Percentiles rank a stretch among this genome's conserved stretches.
These are phyloP conservation scores for Myxozyma geophila DNA, from an alignment of 805 yeast genomes.

Conservation along the genomic window DNA sequence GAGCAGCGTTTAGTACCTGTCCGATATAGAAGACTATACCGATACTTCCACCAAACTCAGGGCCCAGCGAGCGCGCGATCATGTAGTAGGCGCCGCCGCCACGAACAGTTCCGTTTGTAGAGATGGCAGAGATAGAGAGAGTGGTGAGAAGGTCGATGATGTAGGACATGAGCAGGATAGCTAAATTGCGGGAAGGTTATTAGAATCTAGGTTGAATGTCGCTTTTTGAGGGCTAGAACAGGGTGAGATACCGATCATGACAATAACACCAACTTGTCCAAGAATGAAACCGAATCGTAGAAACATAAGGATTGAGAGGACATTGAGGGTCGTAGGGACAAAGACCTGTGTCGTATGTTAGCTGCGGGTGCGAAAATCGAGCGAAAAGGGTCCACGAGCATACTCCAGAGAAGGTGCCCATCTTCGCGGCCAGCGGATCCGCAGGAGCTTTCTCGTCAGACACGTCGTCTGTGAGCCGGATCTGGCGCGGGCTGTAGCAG, in stretches of 20 bases:
- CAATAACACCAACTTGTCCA: slow-evolving; percentile 91
- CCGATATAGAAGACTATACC: slow-evolving; percentile 95
- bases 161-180: slow-evolving; percentile 66
- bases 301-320: slow-evolving; percentile 91
- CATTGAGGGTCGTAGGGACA: slow-evolving; percentile 90
- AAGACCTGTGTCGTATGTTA: slow-evolving; percentile 48
- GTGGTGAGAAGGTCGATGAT: slow-evolving; percentile 83
- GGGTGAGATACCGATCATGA: slow-evolving; percentile 57
- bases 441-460: slow-evolving; percentile 21
- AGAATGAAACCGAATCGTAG: slow-evolving; percentile 92
- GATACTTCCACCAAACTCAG: slow-evolving; percentile 97
- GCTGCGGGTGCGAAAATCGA: neutral
- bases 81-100: slow-evolving; percentile 99
- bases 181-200: slow-evolving; percentile 6
- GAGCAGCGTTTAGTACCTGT: slow-evolving; percentile 83
- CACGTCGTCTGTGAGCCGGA: neutral
- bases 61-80: slow-evolving; percentile 94
- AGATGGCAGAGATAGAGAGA: slow-evolving; percentile 88
- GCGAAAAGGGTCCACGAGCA: slow-evolving; percentile 1
- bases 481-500: slow-evolving; percentile 14
- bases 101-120: slow-evolving; percentile 95
- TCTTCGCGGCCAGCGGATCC: slow-evolving; percentile 28
- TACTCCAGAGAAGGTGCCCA: slow-evolving; percentile 42
- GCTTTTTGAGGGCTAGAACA: neutral
- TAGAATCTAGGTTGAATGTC: neutral